Evolutionary conservation across 2,329 filamentous ascomycete genomes (phyloP), one percentile per base, ranked within the genome.

Genomic region (Xenoacremonium recifei): DNA sequence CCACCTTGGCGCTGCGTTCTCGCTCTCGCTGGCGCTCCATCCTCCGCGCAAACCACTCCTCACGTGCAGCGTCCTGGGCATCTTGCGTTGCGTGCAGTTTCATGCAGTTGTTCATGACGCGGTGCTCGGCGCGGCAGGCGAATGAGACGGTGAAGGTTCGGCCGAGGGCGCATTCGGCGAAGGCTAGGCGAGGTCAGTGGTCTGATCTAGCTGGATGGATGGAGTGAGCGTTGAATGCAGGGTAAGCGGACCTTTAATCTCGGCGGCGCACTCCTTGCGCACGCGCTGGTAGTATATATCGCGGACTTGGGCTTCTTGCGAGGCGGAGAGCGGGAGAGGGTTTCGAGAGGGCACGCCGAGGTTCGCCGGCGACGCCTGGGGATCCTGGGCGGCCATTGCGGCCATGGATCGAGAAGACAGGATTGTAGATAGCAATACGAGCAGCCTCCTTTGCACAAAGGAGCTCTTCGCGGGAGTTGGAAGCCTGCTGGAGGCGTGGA

Each of bases 31-130:
- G 78, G 42, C 91, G 76, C 69, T 89, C 80, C 55, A 88, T 74
- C 38, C 88, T 78, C 50, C 80, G 76, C 38, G 82, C 80, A 65
- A 97, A 97, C 93, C 93, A 99, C 63, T 97, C 90, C 66, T 90
- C 87, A 39, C 93, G 76, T 50, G 93, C 93, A 18, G 82, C 83
- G 69, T 99, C 93, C 66, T 95, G 80, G 64, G 95, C 89, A 40
- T 79, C 82, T 50, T 84, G 87, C 50, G 88, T 95, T 41, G 92
- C 91, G 70, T 95, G 86, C 42, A 76, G 68, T 54, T 91, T 76
- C 90, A 99, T 96, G 72, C 93, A 99, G 48, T 73, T 76, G 70
- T 99, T 99, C 93, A 99, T 99, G 25, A 77, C 75, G 49, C 85
- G 82, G 58, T 90, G 86, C 60, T 91, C 78, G 36, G 77, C 69